Conservation (phyloP, 1,284 basidiomycete genomes). For the Malassezia caprae region DNA sequence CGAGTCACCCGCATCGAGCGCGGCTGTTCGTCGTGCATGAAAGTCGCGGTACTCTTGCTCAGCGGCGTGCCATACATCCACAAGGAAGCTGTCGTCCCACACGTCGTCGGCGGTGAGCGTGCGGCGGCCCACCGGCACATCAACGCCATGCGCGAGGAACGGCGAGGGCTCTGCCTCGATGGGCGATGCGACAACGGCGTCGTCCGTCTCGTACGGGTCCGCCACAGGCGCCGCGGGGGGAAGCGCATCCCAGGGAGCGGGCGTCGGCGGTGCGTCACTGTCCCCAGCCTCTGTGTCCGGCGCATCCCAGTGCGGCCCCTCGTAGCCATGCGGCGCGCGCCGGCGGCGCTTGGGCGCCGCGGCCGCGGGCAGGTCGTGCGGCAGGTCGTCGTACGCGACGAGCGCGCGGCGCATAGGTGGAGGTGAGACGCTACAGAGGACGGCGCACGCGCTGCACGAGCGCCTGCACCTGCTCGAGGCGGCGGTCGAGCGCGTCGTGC, state of each 20-base stretch:
- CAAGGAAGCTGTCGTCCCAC: constrained; percentile 21
- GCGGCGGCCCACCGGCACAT: neutral
- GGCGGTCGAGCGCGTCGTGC: constrained; percentile 7
- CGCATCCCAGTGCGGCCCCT: constrained; percentile 16
- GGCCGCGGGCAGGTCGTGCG: constrained; percentile 1
- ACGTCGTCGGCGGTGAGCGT: constrained; percentile 12
- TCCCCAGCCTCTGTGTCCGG: neutral
- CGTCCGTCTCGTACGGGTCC: constrained; percentile 5
- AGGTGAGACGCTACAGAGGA: constrained; percentile 3
- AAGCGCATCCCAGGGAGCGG: neutral
- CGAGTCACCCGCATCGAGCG: neutral
- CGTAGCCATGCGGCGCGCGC: constrained; percentile 1
- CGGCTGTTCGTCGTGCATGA: constrained; percentile 6
- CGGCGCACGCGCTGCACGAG: constrained; percentile 15
- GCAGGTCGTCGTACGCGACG: constrained; percentile 18
- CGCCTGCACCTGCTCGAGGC: constrained; percentile 9
- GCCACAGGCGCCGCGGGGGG: neutral
- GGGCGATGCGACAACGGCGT: constrained; percentile 15
- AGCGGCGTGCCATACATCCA: constrained; percentile 19
- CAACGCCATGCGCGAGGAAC: neutral
- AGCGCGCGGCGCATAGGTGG: constrained; percentile 5
- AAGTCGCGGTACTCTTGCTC: constrained; percentile 19
- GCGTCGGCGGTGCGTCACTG: neutral
- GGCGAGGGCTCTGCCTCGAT: neutral
- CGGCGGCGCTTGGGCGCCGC: neutral